Conservation (phyloP, 1,284 basidiomycete species). For the Schizophyllum amplum region DNA sequence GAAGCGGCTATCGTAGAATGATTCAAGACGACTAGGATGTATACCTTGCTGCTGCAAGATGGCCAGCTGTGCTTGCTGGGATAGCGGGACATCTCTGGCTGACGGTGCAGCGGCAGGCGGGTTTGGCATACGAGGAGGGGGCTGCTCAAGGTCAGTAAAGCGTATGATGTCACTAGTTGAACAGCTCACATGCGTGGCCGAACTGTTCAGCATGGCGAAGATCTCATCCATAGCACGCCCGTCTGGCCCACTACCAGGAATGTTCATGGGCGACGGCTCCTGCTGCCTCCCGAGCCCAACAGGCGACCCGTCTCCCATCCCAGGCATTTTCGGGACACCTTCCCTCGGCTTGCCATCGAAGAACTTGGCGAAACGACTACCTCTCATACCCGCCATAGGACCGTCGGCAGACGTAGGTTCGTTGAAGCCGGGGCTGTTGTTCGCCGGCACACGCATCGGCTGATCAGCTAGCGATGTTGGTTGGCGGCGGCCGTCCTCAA, state of each 20-base stretch:
- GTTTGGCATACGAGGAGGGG: conserved; percentile 1
- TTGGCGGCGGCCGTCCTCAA: conserved; percentile 27
- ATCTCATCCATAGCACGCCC: conserved; percentile 65
- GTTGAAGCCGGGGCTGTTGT: conserved; percentile 8
- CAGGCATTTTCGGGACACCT: conserved; percentile 9
- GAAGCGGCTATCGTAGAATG: conserved; percentile 60
- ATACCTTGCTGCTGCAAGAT: conserved; percentile 32
- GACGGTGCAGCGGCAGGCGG: conserved; percentile 16
- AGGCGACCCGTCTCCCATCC: neutral
- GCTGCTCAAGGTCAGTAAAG: neutral
- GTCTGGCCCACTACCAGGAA: conserved; percentile 31
- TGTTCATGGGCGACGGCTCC: neutral
- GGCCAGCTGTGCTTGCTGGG: conserved; percentile 27
- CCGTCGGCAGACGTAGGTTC: conserved; percentile 16
- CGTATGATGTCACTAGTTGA: too few species aligned
- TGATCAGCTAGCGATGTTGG: conserved; percentile 8
- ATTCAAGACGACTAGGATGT: conserved; percentile 43
- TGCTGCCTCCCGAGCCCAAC: neutral
- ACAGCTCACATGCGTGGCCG: conserved; percentile 46
- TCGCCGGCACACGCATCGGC: conserved; percentile 9
- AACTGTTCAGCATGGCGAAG: conserved; percentile 64
- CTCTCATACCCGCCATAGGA: conserved; percentile 44
- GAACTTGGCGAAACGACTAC: conserved; percentile 77
- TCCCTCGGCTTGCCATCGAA: conserved; percentile 68
- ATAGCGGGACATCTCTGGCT: conserved; percentile 21